Percentiles rank a stretch among this genome's conserved stretches.
Conservation (phyloP, 2,329 filamentous ascomycete genomes). For the Cladosporium sp. region DNA sequence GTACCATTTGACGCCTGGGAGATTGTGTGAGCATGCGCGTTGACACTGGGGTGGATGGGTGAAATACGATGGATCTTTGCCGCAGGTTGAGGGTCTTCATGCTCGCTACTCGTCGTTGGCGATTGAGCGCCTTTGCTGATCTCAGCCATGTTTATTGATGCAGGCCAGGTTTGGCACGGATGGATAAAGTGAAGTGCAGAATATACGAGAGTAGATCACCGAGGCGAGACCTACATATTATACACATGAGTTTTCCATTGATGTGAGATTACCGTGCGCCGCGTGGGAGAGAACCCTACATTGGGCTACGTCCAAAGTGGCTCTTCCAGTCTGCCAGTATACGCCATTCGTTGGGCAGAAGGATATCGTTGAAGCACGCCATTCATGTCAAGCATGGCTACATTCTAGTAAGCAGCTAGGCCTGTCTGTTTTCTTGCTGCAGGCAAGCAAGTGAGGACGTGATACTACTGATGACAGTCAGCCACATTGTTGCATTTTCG, state of each 20-base stretch:
- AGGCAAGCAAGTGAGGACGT: too few relatives aligned
- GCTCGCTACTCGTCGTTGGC: conserved; percentile 1
- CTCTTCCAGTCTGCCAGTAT: background rate
- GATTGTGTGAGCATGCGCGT: background rate
- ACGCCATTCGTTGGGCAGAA: background rate
- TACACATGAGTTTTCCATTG: too few relatives aligned
- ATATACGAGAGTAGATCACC: background rate
- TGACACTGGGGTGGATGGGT: too few relatives aligned
- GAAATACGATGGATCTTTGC: background rate
- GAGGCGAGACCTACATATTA: too few relatives aligned
- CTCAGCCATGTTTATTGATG: background rate
- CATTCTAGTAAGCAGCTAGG: background rate
- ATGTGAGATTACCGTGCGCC: too few relatives aligned
- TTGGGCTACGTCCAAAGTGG: background rate
- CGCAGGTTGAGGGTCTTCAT: background rate
- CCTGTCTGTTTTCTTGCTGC: background rate
- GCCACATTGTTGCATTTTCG: too few relatives aligned
- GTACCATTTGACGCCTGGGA: conserved; percentile 46
- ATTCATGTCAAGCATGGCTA: conserved; percentile 3
- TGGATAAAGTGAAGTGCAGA: background rate
- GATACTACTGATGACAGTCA: too few relatives aligned
- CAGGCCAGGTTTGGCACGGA: background rate
- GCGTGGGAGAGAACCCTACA: background rate
- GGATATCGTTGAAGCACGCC: conserved; percentile 3
- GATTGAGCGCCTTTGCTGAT: background rate